Evolutionary conservation across 2,329 filamentous ascomycete genomes (phyloP), one percentile per base, ranked within the genome.

Genomic region (Alternaria arbusti): DNA sequence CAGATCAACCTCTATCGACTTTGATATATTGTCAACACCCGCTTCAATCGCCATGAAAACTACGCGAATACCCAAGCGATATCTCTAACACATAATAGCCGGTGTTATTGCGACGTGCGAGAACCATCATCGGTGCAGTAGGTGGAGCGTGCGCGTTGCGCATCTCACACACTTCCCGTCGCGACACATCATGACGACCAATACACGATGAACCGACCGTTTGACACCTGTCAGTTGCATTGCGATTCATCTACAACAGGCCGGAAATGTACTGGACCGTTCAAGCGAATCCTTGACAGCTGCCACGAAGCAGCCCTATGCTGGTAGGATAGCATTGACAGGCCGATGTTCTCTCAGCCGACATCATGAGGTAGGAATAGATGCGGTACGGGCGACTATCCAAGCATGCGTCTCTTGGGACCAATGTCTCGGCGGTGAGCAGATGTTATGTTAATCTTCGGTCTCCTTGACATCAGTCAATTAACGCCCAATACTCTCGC

Each of bases 241-340:
- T 70, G 55, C 30, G 26, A 23, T 47, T 30, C 30, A 30, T 49
- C 50, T 58, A 61, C 40, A 70, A 70, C 32, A 49, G 50, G 65
- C 61, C 66, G 69, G 67, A 57, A 61, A 60, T 61, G 55, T 57
- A 62, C 64, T 52, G 59, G 47, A 57, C 67, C 63, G 64, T 70
- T 66, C 67, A 76, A 72, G 72, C 71, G 51, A 60, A 9, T 40
- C 65, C 64, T 65, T 52, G 67, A 61, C 59, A 51, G 51, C 55
- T 57, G 43, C 43, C 46, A 66, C 50, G 43, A 64, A 66, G 44
- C 64, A 68, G 63, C 67, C 66, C 60, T 59, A 70, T 76, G 68
- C 75, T 57, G 61, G 70, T 58, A 49, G 54, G 25, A 70, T 57
- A 74, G 76, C 76, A 78, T 78, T 75, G 70, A 74, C 61, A 64